Evolutionary conservation across 1,139 yeast species (phyloP).

Genomic region (Hemisphaericaspora xylofermentans): DNA sequence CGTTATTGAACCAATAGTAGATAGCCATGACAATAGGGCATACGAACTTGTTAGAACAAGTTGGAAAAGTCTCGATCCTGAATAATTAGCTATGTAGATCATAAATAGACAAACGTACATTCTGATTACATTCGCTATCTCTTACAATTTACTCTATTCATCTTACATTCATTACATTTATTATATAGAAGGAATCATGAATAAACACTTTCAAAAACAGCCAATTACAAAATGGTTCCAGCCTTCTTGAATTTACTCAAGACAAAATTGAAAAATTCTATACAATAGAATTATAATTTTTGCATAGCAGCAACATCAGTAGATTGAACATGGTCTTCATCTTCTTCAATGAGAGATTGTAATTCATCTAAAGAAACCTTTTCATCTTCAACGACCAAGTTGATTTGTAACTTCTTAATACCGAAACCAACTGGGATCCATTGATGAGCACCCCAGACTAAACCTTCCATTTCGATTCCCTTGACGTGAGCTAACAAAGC

Average conservation of each 20-base stretch:
- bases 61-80: slow-evolving; percentile 63
- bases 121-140: neutral
- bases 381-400: slow-evolving; percentile 96
- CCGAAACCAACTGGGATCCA: slow-evolving; percentile 98
- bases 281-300: slow-evolving; percentile 64
- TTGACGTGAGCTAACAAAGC: slow-evolving; percentile 84
- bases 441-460: slow-evolving; percentile 97
- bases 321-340: slow-evolving; percentile 99
- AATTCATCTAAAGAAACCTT: slow-evolving; percentile 91
- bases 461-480: slow-evolving; percentile 84
- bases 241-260: neutral
- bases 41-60: slow-evolving; percentile 73
- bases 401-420: slow-evolving; percentile 98
- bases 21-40: slow-evolving; percentile 13
- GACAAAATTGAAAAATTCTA: slow-evolving; percentile 1
- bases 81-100: neutral
- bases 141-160: neutral
- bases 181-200: slow-evolving; percentile 1
- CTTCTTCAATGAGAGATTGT: slow-evolving; percentile 83
- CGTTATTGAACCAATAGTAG: slow-evolving; percentile 35
- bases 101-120: too few relatives aligned
- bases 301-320: slow-evolving; percentile 98
- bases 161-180: slow-evolving; percentile 1
- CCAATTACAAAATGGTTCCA: neutral
- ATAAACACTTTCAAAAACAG: neutral